Conservation (phyloP, 306 rosid genomes). For the Psophocarpus tetragonolobus region DNA sequence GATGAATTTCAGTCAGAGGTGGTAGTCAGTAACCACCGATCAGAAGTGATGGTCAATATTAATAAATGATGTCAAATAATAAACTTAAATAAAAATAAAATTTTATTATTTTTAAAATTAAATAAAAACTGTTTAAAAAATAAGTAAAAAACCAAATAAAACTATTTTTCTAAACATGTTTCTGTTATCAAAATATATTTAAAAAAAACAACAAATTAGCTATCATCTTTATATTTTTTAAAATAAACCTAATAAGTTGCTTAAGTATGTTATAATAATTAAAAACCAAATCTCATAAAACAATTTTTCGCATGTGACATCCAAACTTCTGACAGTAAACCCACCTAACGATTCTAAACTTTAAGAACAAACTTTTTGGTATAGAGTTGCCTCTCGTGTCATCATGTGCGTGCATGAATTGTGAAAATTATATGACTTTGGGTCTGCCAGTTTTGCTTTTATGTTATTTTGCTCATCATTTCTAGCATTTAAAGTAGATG, state of each 20-base stretch:
- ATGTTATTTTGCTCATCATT: neutral
- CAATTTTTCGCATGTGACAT: neutral
- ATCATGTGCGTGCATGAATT: neutral
- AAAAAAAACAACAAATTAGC: no score
- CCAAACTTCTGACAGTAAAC: neutral
- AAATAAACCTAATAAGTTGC: neutral
- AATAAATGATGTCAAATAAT: no score
- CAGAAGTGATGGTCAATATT: no score
- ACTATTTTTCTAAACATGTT: no score
- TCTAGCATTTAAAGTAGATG: conserved; percentile 5
- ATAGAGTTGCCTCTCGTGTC: neutral
- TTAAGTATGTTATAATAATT: neutral
- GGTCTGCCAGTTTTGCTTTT: neutral
- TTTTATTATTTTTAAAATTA: no score
- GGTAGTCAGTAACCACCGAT: no score
- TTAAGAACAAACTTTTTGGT: neutral
- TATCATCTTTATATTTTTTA: no score
- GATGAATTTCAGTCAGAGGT: no score
- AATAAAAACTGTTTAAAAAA: no score
- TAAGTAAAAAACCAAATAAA: no score
- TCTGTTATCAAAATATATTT: no score
- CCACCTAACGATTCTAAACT: neutral
- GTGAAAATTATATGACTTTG: neutral
- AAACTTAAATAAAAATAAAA: no score
- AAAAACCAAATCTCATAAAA: neutral